Evolutionary conservation across 176 grass and related monocot species (phyloP), one percentile per base, ranked within the genome.

Genomic region (Urochloa ruziziensis): DNA sequence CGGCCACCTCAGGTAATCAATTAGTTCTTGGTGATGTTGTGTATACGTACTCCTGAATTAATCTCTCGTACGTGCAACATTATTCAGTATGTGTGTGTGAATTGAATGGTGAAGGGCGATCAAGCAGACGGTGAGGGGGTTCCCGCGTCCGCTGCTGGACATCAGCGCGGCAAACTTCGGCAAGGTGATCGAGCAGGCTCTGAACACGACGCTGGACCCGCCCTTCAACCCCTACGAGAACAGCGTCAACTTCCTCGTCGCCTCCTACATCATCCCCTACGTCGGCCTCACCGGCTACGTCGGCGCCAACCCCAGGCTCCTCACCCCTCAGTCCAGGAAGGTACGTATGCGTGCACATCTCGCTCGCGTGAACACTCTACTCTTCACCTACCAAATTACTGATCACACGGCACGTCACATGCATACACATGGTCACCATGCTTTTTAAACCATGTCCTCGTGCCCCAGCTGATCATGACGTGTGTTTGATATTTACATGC

Each of bases 221-320:
- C 91, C 96, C 6, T 98, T 98, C 66, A 90, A 95, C 77, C 93
- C 96, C 48, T 95, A 98, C 86, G 89, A 88, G 82, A 91, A 87
- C 82, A 88, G 79, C 76, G 11, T 95, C 89, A 98, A 94, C 73
- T 98, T 82, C 89, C 86, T 98, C 72, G 71, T 98, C 61, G 91
- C 96, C 52, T 91, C 93, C 19, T 98, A 98, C 76, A 56, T 95
- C 85, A 87, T 98, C 59, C 96, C 93, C 16, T 95, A 98, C 75
- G 93, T 98, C 63, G 96, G 93, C 18, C 89, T 98, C 82, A 94
- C 93, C 51, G 96, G 88, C 60, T 98, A 98, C 65, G 96, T 98
- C 67, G 96, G 96, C 28, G 87, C 89, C 39, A 98, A 93, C 47
- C 91, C 96, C 25, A 90, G 66, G 75, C 91, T 95, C 93, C 75